Evolutionary conservation across 2,329 filamentous ascomycete genomes (phyloP), one percentile per base, ranked within the genome.

Genomic region (Hansfordia pulvinata): DNA sequence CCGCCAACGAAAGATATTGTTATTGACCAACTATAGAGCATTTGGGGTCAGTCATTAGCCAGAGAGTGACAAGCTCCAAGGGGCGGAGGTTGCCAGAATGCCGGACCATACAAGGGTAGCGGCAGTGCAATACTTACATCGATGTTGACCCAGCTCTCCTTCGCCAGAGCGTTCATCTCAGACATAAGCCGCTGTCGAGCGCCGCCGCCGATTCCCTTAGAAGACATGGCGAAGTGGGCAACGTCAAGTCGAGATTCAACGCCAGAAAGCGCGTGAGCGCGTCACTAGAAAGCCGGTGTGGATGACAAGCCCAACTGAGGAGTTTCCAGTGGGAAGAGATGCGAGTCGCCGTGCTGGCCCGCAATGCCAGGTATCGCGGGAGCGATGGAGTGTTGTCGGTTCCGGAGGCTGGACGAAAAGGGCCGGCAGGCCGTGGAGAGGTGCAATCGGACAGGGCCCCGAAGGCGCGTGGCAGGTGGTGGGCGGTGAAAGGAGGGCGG

Each of bases 121-220:
- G n/a, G n/a, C n/a, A n/a, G n/a, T n/a, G n/a, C n/a, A n/a, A n/a
- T n/a, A 44, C 68, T 35, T 54, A 85, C 81, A 50, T 92, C 80
- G 39, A 94, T 83, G 41, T 88, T 73, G 11, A 93, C 79, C 88
- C 88, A 98, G 50, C 83, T 84, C 64, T 94, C 86, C 52, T 90
- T 85, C 29, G 72, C 65, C 20, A 96, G 67, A 23, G 70, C 64
- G 52, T 80, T 78, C 58, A 83, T 75, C 62, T 96, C 88, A 40
- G 79, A 79, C 80, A 93, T 84, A 30, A 96, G 66, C 27, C 92
- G 78, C 44, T 83, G 76, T 54, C 86, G 78, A 19, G 81, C 76
- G 39, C 60, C 58, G 27, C 40, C 43, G 23, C 36, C 34, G 16
- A 33, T 16, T 19, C 32, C 35, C 7, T 47, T 43, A 11, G 38